These are phyloP conservation scores for Neurospora discreta DNA, from an alignment of 495 filamentous ascomycete genomes.

Conservation along the genomic window DNA sequence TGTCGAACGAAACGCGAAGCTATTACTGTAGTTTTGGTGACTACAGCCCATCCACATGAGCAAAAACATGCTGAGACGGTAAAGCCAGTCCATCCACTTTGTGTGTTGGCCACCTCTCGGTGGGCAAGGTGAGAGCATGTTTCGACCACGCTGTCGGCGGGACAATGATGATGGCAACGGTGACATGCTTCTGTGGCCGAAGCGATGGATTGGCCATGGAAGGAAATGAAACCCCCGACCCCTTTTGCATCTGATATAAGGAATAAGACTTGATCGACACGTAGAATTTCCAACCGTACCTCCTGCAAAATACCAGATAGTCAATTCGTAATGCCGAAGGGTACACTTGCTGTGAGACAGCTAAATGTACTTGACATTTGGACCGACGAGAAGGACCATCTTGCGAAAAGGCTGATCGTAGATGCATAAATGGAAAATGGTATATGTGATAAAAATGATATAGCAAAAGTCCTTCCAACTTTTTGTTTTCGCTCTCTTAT, in stretches of 20 bases:
- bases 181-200: neutral
- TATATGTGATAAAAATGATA: neutral
- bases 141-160: neutral
- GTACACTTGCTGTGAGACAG: neutral
- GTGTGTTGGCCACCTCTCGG: neutral
- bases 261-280: neutral
- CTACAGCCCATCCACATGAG: neutral
- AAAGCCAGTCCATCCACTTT: neutral
- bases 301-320: neutral
- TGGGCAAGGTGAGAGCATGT: neutral
- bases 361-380: neutral
- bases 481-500: neutral
- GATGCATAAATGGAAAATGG: neutral
- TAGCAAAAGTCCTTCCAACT: neutral
- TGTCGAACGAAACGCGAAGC: neutral
- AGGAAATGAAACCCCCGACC: neutral
- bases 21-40: neutral
- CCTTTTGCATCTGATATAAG: neutral
- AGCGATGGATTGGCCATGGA: neutral
- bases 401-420: neutral
- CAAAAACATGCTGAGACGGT: neutral
- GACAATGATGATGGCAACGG: neutral
- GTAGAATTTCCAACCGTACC: neutral
- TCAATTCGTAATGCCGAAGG: neutral
- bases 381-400: neutral